Evolutionary conservation across 1,139 yeast genomes (phyloP).

Genomic region (Petasospora fabianii): DNA sequence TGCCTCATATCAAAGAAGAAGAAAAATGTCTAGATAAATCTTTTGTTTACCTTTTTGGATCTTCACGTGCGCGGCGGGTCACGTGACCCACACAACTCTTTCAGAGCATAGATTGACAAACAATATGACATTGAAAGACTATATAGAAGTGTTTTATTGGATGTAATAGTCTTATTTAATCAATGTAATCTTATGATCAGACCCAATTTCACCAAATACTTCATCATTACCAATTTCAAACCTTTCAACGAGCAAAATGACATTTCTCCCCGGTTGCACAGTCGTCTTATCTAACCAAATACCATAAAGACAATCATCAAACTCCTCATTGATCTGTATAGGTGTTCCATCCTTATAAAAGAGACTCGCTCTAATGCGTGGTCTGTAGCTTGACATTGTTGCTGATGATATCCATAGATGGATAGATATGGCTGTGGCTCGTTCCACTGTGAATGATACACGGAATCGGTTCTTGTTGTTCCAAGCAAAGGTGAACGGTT

Average conservation of each 20-base stretch:
- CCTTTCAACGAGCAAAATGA: conserved; percentile 43
- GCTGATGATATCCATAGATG: conserved; percentile 30
- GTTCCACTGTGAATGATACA: conserved; percentile 27
- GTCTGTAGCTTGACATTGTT: conserved; percentile 18
- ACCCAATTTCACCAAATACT: conserved; percentile 39
- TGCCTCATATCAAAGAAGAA: too few species aligned
- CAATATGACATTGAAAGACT: too few species aligned
- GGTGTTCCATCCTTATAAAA: conserved; percentile 31
- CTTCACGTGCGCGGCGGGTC: too few species aligned
- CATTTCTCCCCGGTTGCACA: conserved; percentile 2
- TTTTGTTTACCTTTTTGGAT: too few species aligned
- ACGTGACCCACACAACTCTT: too few species aligned
- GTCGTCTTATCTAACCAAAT: conserved; percentile 18
- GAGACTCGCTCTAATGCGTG: conserved; percentile 40
- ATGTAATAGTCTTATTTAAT: neutral
- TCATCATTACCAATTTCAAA: conserved; percentile 45
- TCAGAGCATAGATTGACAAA: too few species aligned
- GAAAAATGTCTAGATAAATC: too few species aligned
- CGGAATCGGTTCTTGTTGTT: conserved; percentile 37
- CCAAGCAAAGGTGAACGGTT: conserved; percentile 36
- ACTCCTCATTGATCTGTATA: conserved; percentile 25
- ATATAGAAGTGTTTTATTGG: neutral
- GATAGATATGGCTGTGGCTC: conserved; percentile 28
- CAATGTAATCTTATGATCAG: conserved; percentile 21
- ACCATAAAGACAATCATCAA: conserved; percentile 31